Conservation (phyloP, 495 filamentous ascomycete species). For the Bacidia gigantensis region DNA sequence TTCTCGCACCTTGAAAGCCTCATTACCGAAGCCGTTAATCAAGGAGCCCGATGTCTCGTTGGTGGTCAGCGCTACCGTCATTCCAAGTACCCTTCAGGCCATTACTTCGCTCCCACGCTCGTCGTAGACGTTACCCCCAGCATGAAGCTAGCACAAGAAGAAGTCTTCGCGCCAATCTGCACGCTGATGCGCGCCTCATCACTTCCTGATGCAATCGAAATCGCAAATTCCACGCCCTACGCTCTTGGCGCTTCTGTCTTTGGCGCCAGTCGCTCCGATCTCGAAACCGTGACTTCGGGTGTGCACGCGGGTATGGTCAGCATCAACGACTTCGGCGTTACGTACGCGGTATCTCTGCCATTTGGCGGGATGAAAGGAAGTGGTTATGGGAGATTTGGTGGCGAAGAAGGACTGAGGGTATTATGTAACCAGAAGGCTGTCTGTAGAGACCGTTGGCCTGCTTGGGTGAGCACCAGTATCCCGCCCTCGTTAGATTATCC, state of each 20-base stretch:
- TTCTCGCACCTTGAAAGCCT: conserved; percentile 59
- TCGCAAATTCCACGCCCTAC: conserved; percentile 67
- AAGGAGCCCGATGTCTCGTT: conserved; percentile 66
- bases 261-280: conserved; percentile 37
- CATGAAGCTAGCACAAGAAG: conserved; percentile 78
- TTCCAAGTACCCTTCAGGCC: conserved; percentile 55
- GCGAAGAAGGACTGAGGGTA: conserved; percentile 71
- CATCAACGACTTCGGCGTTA: conserved; percentile 88
- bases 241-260: conserved; percentile 77
- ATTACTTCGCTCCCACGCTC: conserved; percentile 85
- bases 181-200: conserved; percentile 57
- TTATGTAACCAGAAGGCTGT: conserved; percentile 80
- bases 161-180: conserved; percentile 87
- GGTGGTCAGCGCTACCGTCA: conserved; percentile 66
- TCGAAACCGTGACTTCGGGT: conserved; percentile 46
- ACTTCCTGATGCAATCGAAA: conserved; percentile 45
- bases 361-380: conserved; percentile 67
- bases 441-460: conserved; percentile 56
- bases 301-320: conserved; percentile 80
- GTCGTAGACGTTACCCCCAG: conserved; percentile 65
- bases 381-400: conserved; percentile 88
- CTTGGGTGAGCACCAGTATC: conserved; percentile 54
- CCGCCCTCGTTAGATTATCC: conserved; percentile 72
- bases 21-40: conserved; percentile 57
- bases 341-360: conserved; percentile 82